Percentiles rank a stretch among this genome's conserved stretches.
Evolutionary conservation across 208 protist species (phyloP).

Genomic region (Borovskyia barvae): DNA sequence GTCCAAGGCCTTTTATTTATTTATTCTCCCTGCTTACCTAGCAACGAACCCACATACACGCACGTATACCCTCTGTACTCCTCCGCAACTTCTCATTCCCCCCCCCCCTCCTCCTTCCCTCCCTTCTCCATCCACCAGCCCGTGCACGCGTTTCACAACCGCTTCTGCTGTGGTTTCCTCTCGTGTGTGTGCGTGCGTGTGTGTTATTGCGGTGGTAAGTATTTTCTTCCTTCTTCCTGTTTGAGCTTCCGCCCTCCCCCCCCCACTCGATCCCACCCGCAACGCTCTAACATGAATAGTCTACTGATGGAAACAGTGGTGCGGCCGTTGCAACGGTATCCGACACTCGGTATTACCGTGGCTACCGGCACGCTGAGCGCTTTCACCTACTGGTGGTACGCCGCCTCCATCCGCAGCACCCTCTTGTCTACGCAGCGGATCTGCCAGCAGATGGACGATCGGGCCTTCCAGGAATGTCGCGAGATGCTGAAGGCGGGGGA

Average conservation of each 20-base stretch:
- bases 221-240: background rate
- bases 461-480: slow-evolving; percentile 63
- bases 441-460: slow-evolving; percentile 44
- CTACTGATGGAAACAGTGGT: slow-evolving; percentile 42
- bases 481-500: slow-evolving; percentile 67
- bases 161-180: too few relatives aligned
- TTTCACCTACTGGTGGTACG: slow-evolving; percentile 78
- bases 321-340: slow-evolving; percentile 45
- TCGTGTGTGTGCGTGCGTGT: too few relatives aligned
- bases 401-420: slow-evolving; percentile 41
- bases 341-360: slow-evolving; percentile 43
- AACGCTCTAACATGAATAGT: slow-evolving; percentile 30
- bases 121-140: too few relatives aligned
- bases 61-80: too few relatives aligned
- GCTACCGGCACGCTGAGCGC: slow-evolving; percentile 49
- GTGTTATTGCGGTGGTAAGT: background rate
- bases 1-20: too few relatives aligned
- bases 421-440: slow-evolving; percentile 51
- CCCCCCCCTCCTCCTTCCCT: too few relatives aligned
- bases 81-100: too few relatives aligned
- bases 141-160: too few relatives aligned
- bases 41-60: too few relatives aligned
- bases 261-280: too few relatives aligned
- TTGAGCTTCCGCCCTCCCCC: background rate
- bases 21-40: too few relatives aligned